Conservation (phyloP, 2,329 filamentous ascomycete genomes). For the Fusarium dlaminii region DNA sequence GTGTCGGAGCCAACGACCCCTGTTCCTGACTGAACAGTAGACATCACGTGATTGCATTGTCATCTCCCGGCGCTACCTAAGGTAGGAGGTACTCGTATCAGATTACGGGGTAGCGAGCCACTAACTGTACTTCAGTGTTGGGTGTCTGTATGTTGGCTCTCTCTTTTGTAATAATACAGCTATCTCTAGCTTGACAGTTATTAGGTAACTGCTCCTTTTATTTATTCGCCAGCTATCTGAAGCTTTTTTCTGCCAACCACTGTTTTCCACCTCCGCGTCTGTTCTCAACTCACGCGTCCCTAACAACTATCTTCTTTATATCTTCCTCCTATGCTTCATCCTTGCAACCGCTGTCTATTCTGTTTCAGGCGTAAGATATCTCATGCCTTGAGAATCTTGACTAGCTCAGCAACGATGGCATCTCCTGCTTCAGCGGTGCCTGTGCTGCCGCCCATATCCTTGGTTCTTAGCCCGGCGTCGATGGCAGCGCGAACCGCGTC, state of each 20-base stretch:
- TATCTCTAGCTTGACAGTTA: not conserved
- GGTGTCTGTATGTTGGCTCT: not conserved
- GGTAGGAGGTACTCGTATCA: not conserved
- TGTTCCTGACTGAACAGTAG: not conserved
- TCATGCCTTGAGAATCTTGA: constrained; percentile 31
- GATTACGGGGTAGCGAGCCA: not conserved
- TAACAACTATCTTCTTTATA: not conserved
- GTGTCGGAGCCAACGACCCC: not conserved
- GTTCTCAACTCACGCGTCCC: not conserved
- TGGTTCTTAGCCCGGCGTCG: constrained; percentile 79
- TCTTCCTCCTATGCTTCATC: not conserved
- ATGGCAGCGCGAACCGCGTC: constrained; percentile 80
- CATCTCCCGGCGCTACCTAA: not conserved
- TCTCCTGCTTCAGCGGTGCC: constrained; percentile 80
- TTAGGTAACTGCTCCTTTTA: not conserved
- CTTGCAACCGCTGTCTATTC: not conserved
- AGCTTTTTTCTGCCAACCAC: not conserved
- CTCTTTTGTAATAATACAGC: not conserved
- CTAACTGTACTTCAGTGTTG: not conserved
- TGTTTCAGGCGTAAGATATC: not conserved
- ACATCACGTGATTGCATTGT: not conserved
- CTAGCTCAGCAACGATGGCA: constrained; percentile 65
- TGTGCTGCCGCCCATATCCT: constrained; percentile 81
- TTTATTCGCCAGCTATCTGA: not conserved
- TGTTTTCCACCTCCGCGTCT: not conserved